Evolutionary conservation across 805 yeast genomes (phyloP).

Genomic region (Teunomyces tritomae): DNA sequence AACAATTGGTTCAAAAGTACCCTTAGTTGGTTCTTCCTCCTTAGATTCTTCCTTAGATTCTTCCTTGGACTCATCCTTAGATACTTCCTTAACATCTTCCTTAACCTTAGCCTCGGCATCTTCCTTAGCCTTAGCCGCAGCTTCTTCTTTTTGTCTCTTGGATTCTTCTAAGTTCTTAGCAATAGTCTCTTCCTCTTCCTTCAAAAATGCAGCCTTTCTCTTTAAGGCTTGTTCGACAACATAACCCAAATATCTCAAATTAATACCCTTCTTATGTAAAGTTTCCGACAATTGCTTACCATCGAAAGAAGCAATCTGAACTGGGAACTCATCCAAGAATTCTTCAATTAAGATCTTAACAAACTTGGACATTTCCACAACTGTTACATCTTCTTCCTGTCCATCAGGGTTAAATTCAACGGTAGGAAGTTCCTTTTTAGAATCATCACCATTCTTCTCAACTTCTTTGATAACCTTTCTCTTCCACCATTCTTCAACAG

Average conservation of each 20-base stretch:
- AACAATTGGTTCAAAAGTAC: slow-evolving; percentile 40
- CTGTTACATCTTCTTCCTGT: slow-evolving; percentile 57
- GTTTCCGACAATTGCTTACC: slow-evolving; percentile 68
- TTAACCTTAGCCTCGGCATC: no score
- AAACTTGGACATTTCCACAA: slow-evolving; percentile 66
- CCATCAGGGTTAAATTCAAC: slow-evolving; percentile 80
- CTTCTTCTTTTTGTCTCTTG: slow-evolving; percentile 23
- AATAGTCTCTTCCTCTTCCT: slow-evolving; percentile 16
- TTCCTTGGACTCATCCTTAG: slow-evolving; percentile 27
- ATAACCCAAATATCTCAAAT: slow-evolving; percentile 80
- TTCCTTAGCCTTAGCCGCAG: slow-evolving; percentile 16
- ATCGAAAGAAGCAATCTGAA: slow-evolving; percentile 69
- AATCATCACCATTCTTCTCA: slow-evolving; percentile 32
- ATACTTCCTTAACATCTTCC: slow-evolving; percentile 27
- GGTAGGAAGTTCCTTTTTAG: slow-evolving; percentile 41
- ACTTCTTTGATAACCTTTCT: slow-evolving; percentile 54
- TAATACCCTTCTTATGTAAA: slow-evolving; percentile 82
- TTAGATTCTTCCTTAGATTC: slow-evolving; percentile 20
- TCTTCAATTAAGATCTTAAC: slow-evolving; percentile 62
- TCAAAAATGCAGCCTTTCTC: slow-evolving; percentile 16
- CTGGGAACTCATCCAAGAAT: slow-evolving; percentile 54
- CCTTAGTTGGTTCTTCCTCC: slow-evolving; percentile 27
- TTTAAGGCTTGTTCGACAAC: slow-evolving; percentile 41
- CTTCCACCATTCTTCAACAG: slow-evolving; percentile 88
- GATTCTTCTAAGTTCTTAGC: slow-evolving; percentile 26